Evolutionary conservation across 192 early-diverging fungal species (phyloP), one percentile per base, ranked within the genome.

Genomic region (Umbelopsis ramanniana): DNA sequence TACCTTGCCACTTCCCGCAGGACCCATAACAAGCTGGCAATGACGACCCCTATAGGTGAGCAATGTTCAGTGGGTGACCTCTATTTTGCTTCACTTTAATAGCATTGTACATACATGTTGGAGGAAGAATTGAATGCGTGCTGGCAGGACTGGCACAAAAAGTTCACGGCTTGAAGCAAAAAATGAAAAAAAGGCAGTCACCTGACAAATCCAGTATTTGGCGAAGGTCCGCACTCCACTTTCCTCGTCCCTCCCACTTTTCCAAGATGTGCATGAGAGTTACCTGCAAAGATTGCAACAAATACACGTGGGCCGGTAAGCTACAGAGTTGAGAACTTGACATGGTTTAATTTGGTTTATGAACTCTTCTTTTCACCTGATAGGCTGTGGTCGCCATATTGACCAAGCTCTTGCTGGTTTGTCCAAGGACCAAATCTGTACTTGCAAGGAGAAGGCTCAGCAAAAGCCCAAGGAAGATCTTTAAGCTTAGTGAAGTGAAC

Each of bases 1-100:
- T 73, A 90, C 90, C 84, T 96, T 96, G 73, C 95, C 96, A 76
- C 90, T 93, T 47, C 96, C 95, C 11, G 95, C 95, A 35, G 96
- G 95, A 24, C 96, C 96, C 95, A 98, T 98, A 50, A 98, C 96
- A 46, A 98, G 86, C 83, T 97, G 95, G 75, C 91, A 94, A 68
- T 90, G 88, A 47, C 91, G 89, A 72, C 92, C 91, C 92, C 76
- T 78, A 70, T 0, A 26, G 19, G 0, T 26, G 46, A 52, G 9
- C 9, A 22, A 37, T 24, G 37, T 6, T 52, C 21, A 53, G 11
- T 4, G 0, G 22, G n/a, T 22, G 23, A 54, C 23, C 10, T 11
- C 11, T 43, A 12, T 11, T 43, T 11, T 0, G 40, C 29, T 43
- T 5, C 6, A 43, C 40, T 12, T 11, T 12, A 7, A 43, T 43